Evolutionary conservation across 257 asterid genomes (phyloP).

Genomic region (Perilla frutescens): DNA sequence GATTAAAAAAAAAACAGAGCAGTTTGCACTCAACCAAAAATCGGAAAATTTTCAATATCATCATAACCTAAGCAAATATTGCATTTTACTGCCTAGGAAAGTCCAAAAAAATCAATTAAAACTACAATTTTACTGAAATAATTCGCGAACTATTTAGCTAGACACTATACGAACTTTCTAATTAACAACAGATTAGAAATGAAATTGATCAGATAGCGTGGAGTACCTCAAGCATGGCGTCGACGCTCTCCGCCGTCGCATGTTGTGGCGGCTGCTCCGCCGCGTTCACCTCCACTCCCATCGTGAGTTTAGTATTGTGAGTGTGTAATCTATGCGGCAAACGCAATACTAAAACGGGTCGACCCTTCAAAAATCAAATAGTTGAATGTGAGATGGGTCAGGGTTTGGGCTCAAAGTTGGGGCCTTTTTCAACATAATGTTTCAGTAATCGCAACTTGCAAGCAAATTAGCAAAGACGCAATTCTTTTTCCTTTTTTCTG

Average conservation of each 20-base stretch:
- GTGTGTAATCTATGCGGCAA: background rate
- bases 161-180: background rate
- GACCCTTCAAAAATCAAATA: background rate
- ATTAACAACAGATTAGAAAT: background rate
- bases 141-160: background rate
- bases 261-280: constrained; percentile 43
- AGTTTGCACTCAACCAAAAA: background rate
- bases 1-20: background rate
- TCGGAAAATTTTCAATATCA: background rate
- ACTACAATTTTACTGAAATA: background rate
- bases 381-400: background rate
- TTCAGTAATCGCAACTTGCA: too few relatives aligned
- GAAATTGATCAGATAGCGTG: background rate
- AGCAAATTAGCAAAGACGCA: too few relatives aligned
- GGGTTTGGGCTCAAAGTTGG: background rate
- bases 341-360: background rate
- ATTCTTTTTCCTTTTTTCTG: too few relatives aligned
- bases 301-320: constrained; percentile 1
- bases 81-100: background rate
- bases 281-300: constrained; percentile 48
- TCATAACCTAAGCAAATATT: background rate
- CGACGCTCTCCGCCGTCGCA: constrained; percentile 43
- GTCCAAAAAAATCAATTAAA: background rate
- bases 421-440: too few relatives aligned
- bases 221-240: constrained; percentile 60